Base-by-base conservation (phyloP, 176 grass and related monocot genomes). In the Ensete glaucum region DNA sequence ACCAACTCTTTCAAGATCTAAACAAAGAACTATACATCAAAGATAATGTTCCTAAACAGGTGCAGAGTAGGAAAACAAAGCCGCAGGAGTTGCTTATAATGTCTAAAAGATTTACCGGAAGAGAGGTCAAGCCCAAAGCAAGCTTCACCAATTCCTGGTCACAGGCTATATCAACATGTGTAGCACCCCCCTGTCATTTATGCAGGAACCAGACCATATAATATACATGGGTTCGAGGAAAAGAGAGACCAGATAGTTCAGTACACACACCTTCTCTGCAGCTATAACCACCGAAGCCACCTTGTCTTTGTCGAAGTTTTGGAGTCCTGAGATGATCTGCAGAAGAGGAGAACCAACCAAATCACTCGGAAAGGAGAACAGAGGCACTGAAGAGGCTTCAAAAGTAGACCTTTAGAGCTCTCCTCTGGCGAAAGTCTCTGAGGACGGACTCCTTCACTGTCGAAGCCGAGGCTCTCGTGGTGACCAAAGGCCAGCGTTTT, bases 151-250 rank as follows among this genome's bases (percentile, higher is more conserved):
- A 81, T 25, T 91, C 86, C 15, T 73, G 53, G 43, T 98, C 86
- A 74, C 94, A 98, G 64, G 94, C 90, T 93, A 98, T 98, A 76
- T 98, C 94, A 80, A 98, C 84, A 85, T 93, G 90, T 50, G 90
- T 98, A 34, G 94, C 94, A 69, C 94, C 86, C 83, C 94, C 94
- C 94, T 98, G 78, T 22, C 86, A 73, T 34, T 64, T 2, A 62
- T n/a, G 52, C 54, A 51, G 9, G 21, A 72, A 48, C 62, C 22
- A 68, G 62, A 14, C 51, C 10, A 79, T 54, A 73, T 23, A 21
- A 73, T 6, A 6, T 26, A 8, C 26, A 48, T 15, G 64, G 9
- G 2, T 34, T 54, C 6, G 3, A 63, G 17, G 50, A 51, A 76
- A 10, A 48, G 13, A 29, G 23, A 29, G 48, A 64, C 7, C 11